These are phyloP conservation scores for Przewalskia tangutica DNA, from an alignment of 257 asterid species.

Conservation along the genomic window DNA sequence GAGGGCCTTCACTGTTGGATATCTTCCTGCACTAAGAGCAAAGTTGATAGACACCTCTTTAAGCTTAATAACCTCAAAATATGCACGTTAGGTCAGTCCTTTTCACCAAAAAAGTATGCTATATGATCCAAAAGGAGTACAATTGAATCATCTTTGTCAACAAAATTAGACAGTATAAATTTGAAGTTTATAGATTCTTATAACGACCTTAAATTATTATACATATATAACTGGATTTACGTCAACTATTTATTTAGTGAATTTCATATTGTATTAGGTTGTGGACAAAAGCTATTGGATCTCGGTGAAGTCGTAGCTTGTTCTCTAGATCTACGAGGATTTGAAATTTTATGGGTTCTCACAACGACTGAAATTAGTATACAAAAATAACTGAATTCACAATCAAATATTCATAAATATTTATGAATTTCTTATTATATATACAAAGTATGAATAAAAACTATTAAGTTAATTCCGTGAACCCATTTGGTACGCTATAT, in stretches of 20 bases:
- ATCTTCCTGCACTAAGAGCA: constrained; percentile 16
- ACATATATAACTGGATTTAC: background rate
- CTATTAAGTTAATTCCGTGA: too few relatives aligned
- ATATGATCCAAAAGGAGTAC: too few relatives aligned
- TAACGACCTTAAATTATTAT: background rate
- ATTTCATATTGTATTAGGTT: background rate
- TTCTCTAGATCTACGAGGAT: too few relatives aligned
- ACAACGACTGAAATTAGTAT: too few relatives aligned
- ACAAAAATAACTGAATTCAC: too few relatives aligned
- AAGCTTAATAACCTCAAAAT: background rate
- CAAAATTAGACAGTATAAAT: background rate
- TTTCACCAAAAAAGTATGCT: background rate
- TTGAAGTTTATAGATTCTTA: background rate
- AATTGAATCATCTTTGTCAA: too few relatives aligned
- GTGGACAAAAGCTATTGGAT: background rate
- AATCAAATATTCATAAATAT: too few relatives aligned
- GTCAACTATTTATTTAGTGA: background rate
- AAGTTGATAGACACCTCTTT: constrained; percentile 12
- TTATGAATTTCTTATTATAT: too few relatives aligned
- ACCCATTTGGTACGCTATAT: too few relatives aligned
- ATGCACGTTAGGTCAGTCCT: background rate
- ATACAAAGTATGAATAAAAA: too few relatives aligned
- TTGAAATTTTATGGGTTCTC: too few relatives aligned
- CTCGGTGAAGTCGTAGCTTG: too few relatives aligned
- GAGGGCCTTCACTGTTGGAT: constrained; percentile 26